Evolutionary conservation across 1,284 basidiomycete genomes (phyloP).

Genomic region (Heterobasidion parviporum): DNA sequence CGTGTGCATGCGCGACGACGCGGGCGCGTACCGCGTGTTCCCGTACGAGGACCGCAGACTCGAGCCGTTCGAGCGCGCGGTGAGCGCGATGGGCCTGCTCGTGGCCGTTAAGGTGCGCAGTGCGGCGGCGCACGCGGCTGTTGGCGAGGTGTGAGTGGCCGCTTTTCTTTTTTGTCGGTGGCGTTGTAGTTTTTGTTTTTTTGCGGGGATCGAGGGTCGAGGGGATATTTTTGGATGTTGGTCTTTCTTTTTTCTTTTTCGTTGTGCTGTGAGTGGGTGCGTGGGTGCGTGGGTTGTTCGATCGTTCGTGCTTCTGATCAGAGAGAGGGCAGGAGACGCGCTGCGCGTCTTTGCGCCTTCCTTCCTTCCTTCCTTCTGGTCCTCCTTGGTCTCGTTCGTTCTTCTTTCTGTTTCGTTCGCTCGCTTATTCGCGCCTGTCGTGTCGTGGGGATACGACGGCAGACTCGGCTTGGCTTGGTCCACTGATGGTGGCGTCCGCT

Average conservation of each 20-base stretch:
- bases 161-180: not conserved
- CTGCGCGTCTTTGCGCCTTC: not conserved
- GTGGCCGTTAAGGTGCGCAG: constrained; percentile 77
- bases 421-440: no score
- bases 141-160: constrained; percentile 55
- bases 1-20: constrained; percentile 53
- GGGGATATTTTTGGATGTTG: not conserved
- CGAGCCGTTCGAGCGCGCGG: constrained; percentile 64
- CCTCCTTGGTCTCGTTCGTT: not conserved
- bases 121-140: constrained; percentile 72
- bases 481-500: no score
- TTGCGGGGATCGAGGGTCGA: not conserved
- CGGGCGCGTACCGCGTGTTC: constrained; percentile 57
- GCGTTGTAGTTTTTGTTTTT: not conserved
- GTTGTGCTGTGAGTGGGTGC: no score
- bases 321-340: not conserved
- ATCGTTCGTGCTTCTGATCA: not conserved
- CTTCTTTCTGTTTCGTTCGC: not conserved
- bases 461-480: not conserved
- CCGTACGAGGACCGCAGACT: constrained; percentile 64
- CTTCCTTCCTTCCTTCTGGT: not conserved
- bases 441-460: no score
- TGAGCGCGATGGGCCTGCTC: constrained; percentile 68
- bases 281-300: no score
- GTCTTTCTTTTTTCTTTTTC: no score